Evolutionary conservation across 352 stramenopile species (phyloP), one percentile per base, ranked within the genome.

Genomic region (Phytophthora brassicae): DNA sequence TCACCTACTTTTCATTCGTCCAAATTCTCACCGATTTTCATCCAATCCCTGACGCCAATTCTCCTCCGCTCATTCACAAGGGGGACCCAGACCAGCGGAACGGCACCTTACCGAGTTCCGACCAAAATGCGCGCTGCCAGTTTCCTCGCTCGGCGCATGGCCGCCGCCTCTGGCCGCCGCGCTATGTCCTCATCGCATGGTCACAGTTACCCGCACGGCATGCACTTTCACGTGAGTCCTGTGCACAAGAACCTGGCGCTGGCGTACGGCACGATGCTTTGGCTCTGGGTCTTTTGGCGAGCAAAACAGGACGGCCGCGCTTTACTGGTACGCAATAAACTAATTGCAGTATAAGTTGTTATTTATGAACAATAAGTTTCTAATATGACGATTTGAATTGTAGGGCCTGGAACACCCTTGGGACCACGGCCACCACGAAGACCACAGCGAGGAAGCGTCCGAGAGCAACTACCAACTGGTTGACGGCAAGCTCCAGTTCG

Each of bases 211-310:
- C 84, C 86, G 6, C 84, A 90, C 69, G 86, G 84, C 26, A 94
- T 94, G 86, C 86, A 94, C 72, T 94, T 94, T 70, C 88, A 96
- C 60, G 88, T 96, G 56, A 89, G 77, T 67, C 77, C 83, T 17
- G 77, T 92, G 60, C 84, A 96, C 82, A 95, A 94, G 75, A 90
- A 93, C 70, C 67, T 94, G 46, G 87, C 68, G 46, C 68, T 90
- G 53, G 84, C 83, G n/a, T 93, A 96, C 67, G 86, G 86, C 73
- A 93, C 83, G 29, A 89, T 96, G 79, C 81, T 92, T 38, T 96
- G 88, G 88, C 79, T 96, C 52, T 96, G 88, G 88, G 70, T 96
- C 66, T 96, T 96, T 71, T 95, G 80, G 64, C 82, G 88, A 42
- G 84, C 86, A 74, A 96, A 96, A 75, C 59, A 96, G 65, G 88